A percentile compares a stretch with the other conserved stretches of the same genome.
phyloP scores from a whole-genome alignment of 129 eudicot genomes.

The Arctium minus region DNA sequence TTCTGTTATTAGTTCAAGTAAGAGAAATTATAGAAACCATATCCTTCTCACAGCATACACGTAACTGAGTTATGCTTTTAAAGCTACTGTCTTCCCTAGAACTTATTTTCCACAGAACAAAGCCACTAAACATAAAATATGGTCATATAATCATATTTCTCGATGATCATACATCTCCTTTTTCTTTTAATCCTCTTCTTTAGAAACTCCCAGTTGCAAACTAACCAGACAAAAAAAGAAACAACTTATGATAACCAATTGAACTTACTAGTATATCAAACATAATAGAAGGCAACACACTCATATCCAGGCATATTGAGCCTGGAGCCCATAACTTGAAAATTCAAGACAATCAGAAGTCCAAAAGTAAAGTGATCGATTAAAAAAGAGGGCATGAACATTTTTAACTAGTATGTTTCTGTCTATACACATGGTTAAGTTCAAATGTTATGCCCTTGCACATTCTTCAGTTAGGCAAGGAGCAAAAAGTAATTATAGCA shows the following conservation, averaged over 20 bases:
- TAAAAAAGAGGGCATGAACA: not conserved
- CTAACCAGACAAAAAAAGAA: too few relatives aligned
- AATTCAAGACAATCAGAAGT: not conserved
- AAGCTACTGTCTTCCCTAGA: not conserved
- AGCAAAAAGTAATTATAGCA: not conserved
- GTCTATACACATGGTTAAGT: not conserved
- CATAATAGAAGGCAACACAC: not conserved
- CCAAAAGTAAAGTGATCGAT: not conserved
- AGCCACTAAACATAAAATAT: not conserved
- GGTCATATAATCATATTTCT: not conserved
- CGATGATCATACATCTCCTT: not conserved
- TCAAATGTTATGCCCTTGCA: not conserved
- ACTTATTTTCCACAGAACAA: not conserved
- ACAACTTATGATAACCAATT: not conserved
- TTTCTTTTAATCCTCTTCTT: not conserved
- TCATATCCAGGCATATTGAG: not conserved
- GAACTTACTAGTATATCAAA: not conserved
- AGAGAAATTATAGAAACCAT: not conserved
- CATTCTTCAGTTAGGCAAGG: not conserved
- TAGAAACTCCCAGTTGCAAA: too few relatives aligned
- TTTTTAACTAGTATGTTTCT: not conserved
- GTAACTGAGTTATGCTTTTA: not conserved
- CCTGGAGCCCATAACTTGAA: not conserved
- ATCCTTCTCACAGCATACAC: not conserved
- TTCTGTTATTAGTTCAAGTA: not conserved